Evolutionary conservation across 1,139 yeast genomes (phyloP).

Genomic region (Saccharomyces hybrid): DNA sequence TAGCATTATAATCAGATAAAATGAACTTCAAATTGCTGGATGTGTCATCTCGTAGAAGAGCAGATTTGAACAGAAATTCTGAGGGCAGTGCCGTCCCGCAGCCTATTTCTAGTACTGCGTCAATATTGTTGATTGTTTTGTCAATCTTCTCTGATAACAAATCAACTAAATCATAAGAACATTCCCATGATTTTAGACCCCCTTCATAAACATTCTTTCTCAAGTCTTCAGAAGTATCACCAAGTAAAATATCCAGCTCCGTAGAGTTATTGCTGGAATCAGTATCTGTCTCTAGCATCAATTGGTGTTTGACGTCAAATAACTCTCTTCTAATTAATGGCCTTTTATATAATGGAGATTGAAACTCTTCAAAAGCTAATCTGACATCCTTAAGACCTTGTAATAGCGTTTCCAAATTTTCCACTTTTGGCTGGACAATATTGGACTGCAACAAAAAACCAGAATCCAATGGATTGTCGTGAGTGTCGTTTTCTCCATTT

Average conservation of each 20-base stretch:
- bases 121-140: slow-evolving; percentile 5
- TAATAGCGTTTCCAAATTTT: slow-evolving; percentile 34
- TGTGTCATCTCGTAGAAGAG: slow-evolving; percentile 23
- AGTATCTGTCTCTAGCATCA: slow-evolving; percentile 63
- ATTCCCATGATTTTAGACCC: slow-evolving; percentile 94
- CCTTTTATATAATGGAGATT: slow-evolving; percentile 35
- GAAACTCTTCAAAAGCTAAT: slow-evolving; percentile 42
- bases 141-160: slow-evolving; percentile 28
- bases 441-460: slow-evolving; percentile 13
- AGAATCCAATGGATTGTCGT: slow-evolving; percentile 33
- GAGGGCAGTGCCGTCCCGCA: slow-evolving; percentile 88
- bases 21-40: slow-evolving; percentile 34
- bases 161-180: slow-evolving; percentile 71
- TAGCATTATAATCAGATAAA: slow-evolving; percentile 72
- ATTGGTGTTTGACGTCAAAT: slow-evolving; percentile 82
- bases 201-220: slow-evolving; percentile 81
- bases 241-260: slow-evolving; percentile 43
- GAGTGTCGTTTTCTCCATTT: slow-evolving; percentile 2
- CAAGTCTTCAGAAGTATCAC: slow-evolving; percentile 59
- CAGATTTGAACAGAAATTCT: slow-evolving; percentile 44
- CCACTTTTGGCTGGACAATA: slow-evolving; percentile 34
- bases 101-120: slow-evolving; percentile 60
- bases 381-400: slow-evolving; percentile 40
- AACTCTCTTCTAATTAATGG: slow-evolving; percentile 53
- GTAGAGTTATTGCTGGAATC: slow-evolving; percentile 32